Base-by-base conservation (phyloP, 805 yeast species). In the Hanseniaspora pseudoguilliermondii region DNA sequence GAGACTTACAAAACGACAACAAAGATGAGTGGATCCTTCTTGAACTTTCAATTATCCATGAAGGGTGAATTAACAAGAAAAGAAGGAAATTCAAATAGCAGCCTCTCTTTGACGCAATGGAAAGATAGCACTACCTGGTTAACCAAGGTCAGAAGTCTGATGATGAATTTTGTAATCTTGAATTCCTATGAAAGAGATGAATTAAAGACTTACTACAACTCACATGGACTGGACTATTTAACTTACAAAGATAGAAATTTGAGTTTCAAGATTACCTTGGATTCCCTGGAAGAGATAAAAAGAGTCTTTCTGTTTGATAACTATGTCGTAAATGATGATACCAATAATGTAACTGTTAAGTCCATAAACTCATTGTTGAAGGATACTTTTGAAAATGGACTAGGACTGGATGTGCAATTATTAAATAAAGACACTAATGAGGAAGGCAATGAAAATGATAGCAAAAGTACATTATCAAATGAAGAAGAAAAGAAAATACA, bases 111-210 rank as follows among this genome's bases (percentile, higher is more conserved):
- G 20, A 23, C 27, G 3, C 55, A 51, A 25, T 51, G 55, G 55
- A 47, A 51, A 21, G 55, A 43, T 29, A 36, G 34, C n/a, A 25
- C 40, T 9, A 36, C 49, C 2, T 51, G 55, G 55, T 34, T 51
- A 16, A 34, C 43, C 6, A 51, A 44, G 15, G 47, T 29, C 18
- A 51, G 55, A 51, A 39, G 32, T 18, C 20, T 44, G 8, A 51
- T 51, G 55, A 34, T 51, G 36, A 51, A 51, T 25, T 51, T 51
- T 44, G 29, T 50, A 8, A 23, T 20, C 8, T 23, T 43, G 20
- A 47, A 44, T 20, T 32, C 27, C 9, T 32, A 46, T 11, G 23
- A 35, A n/a, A 21, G n/a, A 15, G 42, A 42, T 25, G 44, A 41
- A 15, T 39, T 35, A 11, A 43, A 38, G 16, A n/a, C 38, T 18